phyloP scores from a whole-genome alignment of 2,329 filamentous ascomycete species.

The Phaeosphaeriaceae sp. region DNA sequence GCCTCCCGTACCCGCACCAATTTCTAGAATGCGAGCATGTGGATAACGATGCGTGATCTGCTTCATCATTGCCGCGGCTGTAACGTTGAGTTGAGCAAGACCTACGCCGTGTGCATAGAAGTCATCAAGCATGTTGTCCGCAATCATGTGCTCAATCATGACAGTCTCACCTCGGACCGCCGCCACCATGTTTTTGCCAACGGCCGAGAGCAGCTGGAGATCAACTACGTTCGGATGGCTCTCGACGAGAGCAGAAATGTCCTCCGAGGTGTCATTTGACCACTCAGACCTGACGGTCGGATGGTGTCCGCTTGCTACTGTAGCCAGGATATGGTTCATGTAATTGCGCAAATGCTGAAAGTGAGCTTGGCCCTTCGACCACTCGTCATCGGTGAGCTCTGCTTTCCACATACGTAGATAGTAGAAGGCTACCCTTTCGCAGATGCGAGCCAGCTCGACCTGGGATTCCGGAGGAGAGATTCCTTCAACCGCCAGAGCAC shows the following conservation, averaged over 20 bases:
- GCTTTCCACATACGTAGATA: not conserved
- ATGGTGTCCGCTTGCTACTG: not conserved
- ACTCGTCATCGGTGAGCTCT: not conserved
- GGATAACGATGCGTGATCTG: slow-evolving; percentile 11
- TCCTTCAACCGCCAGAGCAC: not conserved
- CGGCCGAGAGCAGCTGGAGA: not conserved
- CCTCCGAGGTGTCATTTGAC: not conserved
- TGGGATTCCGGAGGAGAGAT: not conserved
- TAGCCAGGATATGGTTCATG: not conserved
- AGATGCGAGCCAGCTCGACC: not conserved
- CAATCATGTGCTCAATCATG: slow-evolving; percentile 3
- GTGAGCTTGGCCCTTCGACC: not conserved
- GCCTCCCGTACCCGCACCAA: slow-evolving; percentile 13
- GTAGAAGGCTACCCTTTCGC: not conserved
- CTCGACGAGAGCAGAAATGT: not conserved
- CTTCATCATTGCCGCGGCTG: not conserved
- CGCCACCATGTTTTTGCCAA: slow-evolving; percentile 2
- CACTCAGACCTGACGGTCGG: not conserved
- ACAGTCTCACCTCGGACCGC: not conserved
- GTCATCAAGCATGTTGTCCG: slow-evolving; percentile 8
- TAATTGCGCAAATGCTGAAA: not conserved
- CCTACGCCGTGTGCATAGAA: slow-evolving; percentile 9
- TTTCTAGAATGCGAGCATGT: slow-evolving; percentile 8
- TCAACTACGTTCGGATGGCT: not conserved
- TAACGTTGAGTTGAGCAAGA: not conserved